phyloP scores from a whole-genome alignment of 108 stramenopile genomes.

The Cyclotella sp. region DNA sequence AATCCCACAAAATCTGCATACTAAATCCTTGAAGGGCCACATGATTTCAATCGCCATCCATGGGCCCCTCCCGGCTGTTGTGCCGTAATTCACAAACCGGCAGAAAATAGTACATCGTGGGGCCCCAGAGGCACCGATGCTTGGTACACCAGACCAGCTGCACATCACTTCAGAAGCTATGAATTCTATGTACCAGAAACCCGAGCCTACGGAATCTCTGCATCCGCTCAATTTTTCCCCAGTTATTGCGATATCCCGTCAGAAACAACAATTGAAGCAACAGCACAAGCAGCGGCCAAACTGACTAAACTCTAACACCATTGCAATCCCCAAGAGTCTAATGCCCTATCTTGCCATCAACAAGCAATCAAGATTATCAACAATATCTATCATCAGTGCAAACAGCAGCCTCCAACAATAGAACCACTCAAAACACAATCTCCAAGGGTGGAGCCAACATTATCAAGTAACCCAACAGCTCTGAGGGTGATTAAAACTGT shows the following conservation, averaged over 20 bases:
- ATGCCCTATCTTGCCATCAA: too few species aligned
- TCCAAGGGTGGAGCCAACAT: too few species aligned
- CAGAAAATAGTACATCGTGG: constrained; percentile 28
- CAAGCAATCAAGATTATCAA: neutral
- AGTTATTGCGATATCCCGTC: constrained; percentile 1
- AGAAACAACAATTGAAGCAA: neutral
- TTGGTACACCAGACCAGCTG: constrained; percentile 22
- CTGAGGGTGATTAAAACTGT: too few species aligned
- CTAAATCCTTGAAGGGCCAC: constrained; percentile 23
- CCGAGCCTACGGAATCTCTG: constrained; percentile 16
- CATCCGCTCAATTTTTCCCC: constrained; percentile 12
- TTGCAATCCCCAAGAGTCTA: neutral
- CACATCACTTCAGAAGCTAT: constrained; percentile 30
- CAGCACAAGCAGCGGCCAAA: neutral
- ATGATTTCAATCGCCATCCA: constrained; percentile 46
- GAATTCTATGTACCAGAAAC: constrained; percentile 23
- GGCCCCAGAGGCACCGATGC: constrained; percentile 22
- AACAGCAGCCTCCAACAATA: neutral
- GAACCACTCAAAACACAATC: neutral
- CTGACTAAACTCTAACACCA: neutral
- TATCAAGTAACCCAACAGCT: neutral
- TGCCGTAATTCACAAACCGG: constrained; percentile 27
- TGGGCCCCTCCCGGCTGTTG: constrained; percentile 42
- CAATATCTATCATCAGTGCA: neutral
- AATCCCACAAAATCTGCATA: constrained; percentile 54